Evolutionary conservation across 2,329 filamentous ascomycete genomes (phyloP), one percentile per base, ranked within the genome.

Genomic region (Exophiala bonariae): DNA sequence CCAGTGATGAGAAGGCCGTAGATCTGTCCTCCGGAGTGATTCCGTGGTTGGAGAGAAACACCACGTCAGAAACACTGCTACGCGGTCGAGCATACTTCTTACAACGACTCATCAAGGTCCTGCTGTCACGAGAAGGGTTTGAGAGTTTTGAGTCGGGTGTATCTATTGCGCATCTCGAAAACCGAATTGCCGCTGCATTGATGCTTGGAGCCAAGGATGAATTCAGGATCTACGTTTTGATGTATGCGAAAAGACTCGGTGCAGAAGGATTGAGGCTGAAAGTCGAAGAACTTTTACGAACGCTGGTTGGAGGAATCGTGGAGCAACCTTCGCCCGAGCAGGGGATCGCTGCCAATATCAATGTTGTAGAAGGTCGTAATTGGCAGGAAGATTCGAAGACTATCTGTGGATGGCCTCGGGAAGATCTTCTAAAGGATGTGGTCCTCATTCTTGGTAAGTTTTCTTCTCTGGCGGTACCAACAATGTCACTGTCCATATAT

Each of bases 181-280:
- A 96, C 61, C 82, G 95, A 31, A 85, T 99, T 36, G 92, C 93
- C 2, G 95, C 89, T 3, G 89, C 93, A 0, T 72, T 95, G 63
- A 86, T 89, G 50, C 74, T 99, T 1, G 88, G 86, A 3, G 86
- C 93, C 0, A 86, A 83, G 59, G 91, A 97, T 49, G 93, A 99
- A 65, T 99, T 97, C 71, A 83, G 89, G 47, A 76, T 96, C 1
- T 97, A 97, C 62, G 74, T 99, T n/a, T 86, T 90, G 62, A 97
- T 97, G 90, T 99, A 99, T 62, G 92, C 91, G 3, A 97, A 96
- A 72, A 84, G 93, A 1, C 80, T 99, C 4, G 93, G 93, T 1
- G 89, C 90, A 0, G 95, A 99, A 66, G 90, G 90, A 0, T 73
- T 92, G 41, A 83, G 86, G 58, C 78, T 82, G 47, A 99, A 99